Evolutionary conservation across 1,139 yeast species (phyloP), one percentile per base, ranked within the genome.

Genomic region (Blastobotrys elegans): DNA sequence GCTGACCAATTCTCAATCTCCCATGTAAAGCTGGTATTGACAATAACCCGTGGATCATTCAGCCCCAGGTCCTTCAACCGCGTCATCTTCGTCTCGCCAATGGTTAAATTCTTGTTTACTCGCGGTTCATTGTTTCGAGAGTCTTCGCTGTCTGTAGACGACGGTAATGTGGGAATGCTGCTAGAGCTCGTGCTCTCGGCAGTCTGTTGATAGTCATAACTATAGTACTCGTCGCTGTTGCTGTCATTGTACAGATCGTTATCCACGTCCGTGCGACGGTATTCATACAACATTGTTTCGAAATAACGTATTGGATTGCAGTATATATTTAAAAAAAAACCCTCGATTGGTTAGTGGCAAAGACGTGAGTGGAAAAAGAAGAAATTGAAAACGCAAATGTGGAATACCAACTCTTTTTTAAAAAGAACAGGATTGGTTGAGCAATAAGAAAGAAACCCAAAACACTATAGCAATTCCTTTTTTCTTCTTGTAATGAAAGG

Each of bases 1-100:
- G 20, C 14, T 2, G 4, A 13, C 47, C 47, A 44, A 13, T 38
- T 32, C 17, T 44, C 47, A 33, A 44, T 44, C 11, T 17, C 26
- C 47, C 47, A 44, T 7, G 43, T 44, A 13, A 44, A 38, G 3
- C 38, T 40, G 16, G 47, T 39, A 5, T 38, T 33, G 33, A 44
- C 27, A n/a, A 44, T 39, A 7, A 8, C n/a, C 39, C 47, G 32
- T 11, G 22, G 31, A 21, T 44, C 47, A 24, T 39, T 44, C 16
- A 44, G 33, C 29, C 47, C 47, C 29, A 44, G 33, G 13, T 40
- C 42, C n/a, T 24, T 22, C 18, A 44, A 29, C 20, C 39, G 29
- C 4, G 43, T 38, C 10, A 32, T n/a, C 18, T 39, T 29, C 16
- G 26, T 30, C 14, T 38, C 43, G 2, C 33, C 14, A 7, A 32